Evolutionary conservation across 768 basidiomycete genomes (phyloP).

Genomic region (Chiua virens): DNA sequence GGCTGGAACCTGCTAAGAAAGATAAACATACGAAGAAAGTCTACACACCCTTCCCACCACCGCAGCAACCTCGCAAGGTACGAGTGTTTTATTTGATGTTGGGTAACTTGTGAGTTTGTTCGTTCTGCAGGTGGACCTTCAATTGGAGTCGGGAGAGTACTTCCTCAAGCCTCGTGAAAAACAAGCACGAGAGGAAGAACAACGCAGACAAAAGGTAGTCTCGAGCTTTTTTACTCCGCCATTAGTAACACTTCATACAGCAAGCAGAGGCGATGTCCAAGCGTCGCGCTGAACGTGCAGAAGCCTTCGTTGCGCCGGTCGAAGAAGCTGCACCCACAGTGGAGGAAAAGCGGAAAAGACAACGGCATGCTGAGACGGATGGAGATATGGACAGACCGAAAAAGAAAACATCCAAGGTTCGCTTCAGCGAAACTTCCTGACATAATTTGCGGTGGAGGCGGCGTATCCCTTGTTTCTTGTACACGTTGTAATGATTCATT

Average conservation of each 20-base stretch:
- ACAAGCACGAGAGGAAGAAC: slow-evolving; percentile 67
- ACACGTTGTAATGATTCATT: slow-evolving; percentile 1
- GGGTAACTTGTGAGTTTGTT: slow-evolving; percentile 7
- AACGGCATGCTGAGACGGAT: slow-evolving; percentile 43
- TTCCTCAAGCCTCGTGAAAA: slow-evolving; percentile 93
- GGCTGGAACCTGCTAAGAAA: slow-evolving; percentile 45
- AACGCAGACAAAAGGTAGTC: slow-evolving; percentile 67
- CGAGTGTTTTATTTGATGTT: slow-evolving; percentile 2
- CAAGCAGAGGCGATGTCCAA: slow-evolving; percentile 76
- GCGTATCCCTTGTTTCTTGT: slow-evolving; percentile 1
- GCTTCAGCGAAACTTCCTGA: slow-evolving; percentile 15
- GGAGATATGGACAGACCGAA: slow-evolving; percentile 41
- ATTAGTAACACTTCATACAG: slow-evolving; percentile 37
- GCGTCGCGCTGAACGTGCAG: slow-evolving; percentile 77
- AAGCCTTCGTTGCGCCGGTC: slow-evolving; percentile 85
- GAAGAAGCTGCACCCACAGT: slow-evolving; percentile 74
- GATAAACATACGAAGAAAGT: slow-evolving; percentile 76
- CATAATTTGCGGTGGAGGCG: neutral
- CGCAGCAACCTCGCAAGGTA: slow-evolving; percentile 91
- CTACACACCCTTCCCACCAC: slow-evolving; percentile 98
- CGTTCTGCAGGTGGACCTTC: slow-evolving; percentile 70
- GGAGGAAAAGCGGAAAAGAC: slow-evolving; percentile 71
- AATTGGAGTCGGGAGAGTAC: slow-evolving; percentile 96
- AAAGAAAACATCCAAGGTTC: slow-evolving; percentile 33
- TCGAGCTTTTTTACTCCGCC: neutral